Base-by-base conservation (phyloP, 768 basidiomycete genomes). In the Russula olivacea region DNA sequence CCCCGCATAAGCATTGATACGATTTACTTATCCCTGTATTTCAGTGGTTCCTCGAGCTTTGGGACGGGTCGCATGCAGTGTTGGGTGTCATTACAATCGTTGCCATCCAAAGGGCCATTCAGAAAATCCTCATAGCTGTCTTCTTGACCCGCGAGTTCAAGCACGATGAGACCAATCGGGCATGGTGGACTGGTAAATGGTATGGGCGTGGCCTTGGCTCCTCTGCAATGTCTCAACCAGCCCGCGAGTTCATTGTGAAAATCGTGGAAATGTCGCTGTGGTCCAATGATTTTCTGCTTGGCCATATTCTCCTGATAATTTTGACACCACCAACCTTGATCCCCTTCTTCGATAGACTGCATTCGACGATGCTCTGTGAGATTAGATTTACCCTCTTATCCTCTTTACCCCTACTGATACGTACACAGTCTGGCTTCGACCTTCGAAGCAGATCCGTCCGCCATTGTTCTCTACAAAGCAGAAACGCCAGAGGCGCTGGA, bases 101-200 rank as follows among this genome's bases (percentile, higher is more conserved):
- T 64, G 84, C 87, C 61, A 91, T 98, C 61, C 94, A 98, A 72
- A 86, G 97, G 55, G 90, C 90, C 19, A 76, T 98, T 64, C 88
- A 95, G 83, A 98, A 98, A 80, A 80, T 93, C 63, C 78, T 97
- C 60, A 98, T 99, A 71, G 80, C 95, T 0, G 88, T 96, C 64
- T 93, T 95, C 83, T 78, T 98, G 41, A 89, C 94, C 45, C 89
- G 97, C 66, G 97, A 99, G 75, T 97, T 97, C 83, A 99, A 99
- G 78, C 94, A 98, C 73, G 97, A 99, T 73, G 95, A 98, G 76
- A 95, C 93, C 40, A 98, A 98, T 77, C 82, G 93, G 30, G 95
- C 95, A 8, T 99, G 96, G 96, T 99, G 97, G 97, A 96, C 95
- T 36, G 95, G 94, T 52, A 81, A 87, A 72, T 98, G 97, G 97